These are phyloP conservation scores for Candida broadrunensis DNA, from an alignment of 805 yeast genomes.

Conservation along the genomic window DNA sequence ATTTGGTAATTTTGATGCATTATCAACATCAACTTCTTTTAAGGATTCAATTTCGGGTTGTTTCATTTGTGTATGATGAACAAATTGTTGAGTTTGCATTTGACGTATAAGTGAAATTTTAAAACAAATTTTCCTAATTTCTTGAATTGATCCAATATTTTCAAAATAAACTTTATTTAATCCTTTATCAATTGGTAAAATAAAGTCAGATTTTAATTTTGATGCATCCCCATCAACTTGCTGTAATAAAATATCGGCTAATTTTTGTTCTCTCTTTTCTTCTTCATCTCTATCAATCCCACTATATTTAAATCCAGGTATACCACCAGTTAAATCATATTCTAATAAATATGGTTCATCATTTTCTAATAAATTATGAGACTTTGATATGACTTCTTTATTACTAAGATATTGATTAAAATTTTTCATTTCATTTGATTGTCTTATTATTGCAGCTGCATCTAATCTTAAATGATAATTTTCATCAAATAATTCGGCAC, in stretches of 20 bases:
- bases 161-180: conserved; percentile 56
- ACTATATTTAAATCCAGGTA: conserved; percentile 60
- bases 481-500: conserved; percentile 63
- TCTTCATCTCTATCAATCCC: conserved; percentile 50
- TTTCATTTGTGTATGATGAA: conserved; percentile 70
- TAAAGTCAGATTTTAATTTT: conserved; percentile 24
- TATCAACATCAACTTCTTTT: conserved; percentile 74
- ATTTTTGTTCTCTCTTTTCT: conserved; percentile 30
- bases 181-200: conserved; percentile 47
- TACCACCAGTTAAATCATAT: conserved; percentile 77
- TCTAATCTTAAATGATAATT: conserved; percentile 58
- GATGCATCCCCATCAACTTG: conserved; percentile 22
- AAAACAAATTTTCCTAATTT: conserved; percentile 82
- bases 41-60: conserved; percentile 65
- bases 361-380: conserved; percentile 45
- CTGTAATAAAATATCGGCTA: conserved; percentile 32
- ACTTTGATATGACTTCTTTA: conserved; percentile 38
- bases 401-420: conserved; percentile 44
- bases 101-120: conserved; percentile 85
- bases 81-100: conserved; percentile 79
- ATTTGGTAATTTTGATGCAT: conserved; percentile 68
- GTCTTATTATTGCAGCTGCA: conserved; percentile 67
- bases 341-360: conserved; percentile 72
- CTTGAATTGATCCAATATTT: conserved; percentile 80
- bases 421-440: conserved; percentile 65